These are phyloP conservation scores for Vaccinium corymbosum DNA, from an alignment of 148 eudicot species.

Conservation along the genomic window DNA sequence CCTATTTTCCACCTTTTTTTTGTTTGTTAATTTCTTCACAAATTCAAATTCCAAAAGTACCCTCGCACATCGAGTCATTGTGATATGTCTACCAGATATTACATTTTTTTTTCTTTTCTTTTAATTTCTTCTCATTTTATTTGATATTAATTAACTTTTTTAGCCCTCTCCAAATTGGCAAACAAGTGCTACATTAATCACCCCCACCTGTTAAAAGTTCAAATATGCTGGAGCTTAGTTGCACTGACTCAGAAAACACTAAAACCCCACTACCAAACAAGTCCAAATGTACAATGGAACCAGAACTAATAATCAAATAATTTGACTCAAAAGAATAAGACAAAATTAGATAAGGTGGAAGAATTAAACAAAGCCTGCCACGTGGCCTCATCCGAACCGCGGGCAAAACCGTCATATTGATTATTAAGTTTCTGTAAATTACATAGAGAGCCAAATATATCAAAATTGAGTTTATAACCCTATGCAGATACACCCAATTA, in stretches of 20 bases:
- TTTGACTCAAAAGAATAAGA: background rate
- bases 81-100: no score
- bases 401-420: background rate
- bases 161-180: background rate
- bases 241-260: background rate
- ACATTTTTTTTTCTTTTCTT: background rate
- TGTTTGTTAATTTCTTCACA: background rate
- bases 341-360: background rate
- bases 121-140: background rate
- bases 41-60: no score
- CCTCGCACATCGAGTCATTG: no score
- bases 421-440: background rate
- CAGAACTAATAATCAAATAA: background rate
- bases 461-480: slow-evolving; percentile 6
- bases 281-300: background rate
- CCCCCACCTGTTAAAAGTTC: background rate
- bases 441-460: background rate
- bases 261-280: slow-evolving; percentile 4
- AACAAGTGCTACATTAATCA: background rate
- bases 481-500: background rate
- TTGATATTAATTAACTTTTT: background rate
- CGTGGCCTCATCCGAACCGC: background rate
- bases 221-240: background rate
- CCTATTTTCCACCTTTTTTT: background rate
- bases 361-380: background rate